Base-by-base conservation (phyloP, 495 filamentous ascomycete species). In the Penicillium verhagenii region DNA sequence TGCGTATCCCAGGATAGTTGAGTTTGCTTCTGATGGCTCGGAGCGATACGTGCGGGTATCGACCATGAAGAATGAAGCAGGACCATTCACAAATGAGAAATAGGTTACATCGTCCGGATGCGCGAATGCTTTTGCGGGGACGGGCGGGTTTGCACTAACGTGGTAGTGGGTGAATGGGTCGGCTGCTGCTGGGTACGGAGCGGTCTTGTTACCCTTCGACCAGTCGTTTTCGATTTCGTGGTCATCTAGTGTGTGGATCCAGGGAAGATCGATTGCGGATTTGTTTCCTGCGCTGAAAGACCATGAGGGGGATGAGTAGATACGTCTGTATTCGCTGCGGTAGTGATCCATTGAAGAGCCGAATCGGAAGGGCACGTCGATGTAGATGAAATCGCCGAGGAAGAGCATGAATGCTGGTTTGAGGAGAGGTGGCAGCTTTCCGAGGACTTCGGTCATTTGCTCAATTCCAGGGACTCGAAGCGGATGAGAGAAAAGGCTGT, bases 371-470 rank as follows among this genome's bases (percentile, higher is more conserved):
- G 94, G 94, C 0, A 97, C 91, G 54, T 98, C 94, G 56, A 95
- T 86, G 67, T 98, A 98, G 67, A 98, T 96, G 68, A 97, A 98
- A 66, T 98, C 94, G n/a, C 93, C 94, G 0, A 98, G 83, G 77
- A 98, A 98, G 21, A 98, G 81, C 92, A 98, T 97, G 59, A 98
- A 97, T 0, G 90, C 80, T 13, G 76, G 75, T 16, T 67, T 70
- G 21, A 83, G 74, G 4, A 93, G 72, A 5, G 71, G 64, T 2
- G 86, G 85, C 5, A 94, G 68, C 44, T 82, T 81, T 18, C 83
- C 81, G 13, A 90, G 68, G 28, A 69, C 69, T 6, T 71, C 47
- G 0, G 73, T 72, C 63, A 93, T 76, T 54, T 88, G 76, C 53
- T 81, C 79, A 59, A 97, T 79, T 1, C 94, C 94, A 0, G 85